Conservation (phyloP, 306 rosid species). For the Quercus agrifolia region DNA sequence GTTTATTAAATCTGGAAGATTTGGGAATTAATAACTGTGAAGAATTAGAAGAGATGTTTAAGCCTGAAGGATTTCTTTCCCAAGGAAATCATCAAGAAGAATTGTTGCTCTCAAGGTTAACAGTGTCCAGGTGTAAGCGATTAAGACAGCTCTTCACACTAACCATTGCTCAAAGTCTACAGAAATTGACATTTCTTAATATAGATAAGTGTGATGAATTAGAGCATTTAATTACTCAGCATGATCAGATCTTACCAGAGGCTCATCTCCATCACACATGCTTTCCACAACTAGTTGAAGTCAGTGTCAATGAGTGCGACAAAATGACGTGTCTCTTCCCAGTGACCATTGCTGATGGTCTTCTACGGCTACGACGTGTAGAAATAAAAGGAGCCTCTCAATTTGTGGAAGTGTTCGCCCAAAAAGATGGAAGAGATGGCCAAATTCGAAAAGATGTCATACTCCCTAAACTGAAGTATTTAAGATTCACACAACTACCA, state of each 20-base stretch:
- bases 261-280: not conserved
- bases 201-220: slow-evolving; percentile 2
- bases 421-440: not conserved
- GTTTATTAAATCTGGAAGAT: too few species aligned
- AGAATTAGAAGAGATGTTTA: too few species aligned
- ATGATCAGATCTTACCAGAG: not conserved
- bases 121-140: too few species aligned
- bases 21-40: too few species aligned
- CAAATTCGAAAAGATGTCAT: not conserved
- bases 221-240: slow-evolving; percentile 6
- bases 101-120: too few species aligned
- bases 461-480: slow-evolving; percentile 16
- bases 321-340: slow-evolving; percentile 7
- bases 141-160: too few species aligned
- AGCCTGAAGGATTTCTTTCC: too few species aligned
- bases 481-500: not conserved
- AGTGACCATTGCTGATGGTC: not conserved
- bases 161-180: slow-evolving; percentile 2
- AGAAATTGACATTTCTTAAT: not conserved
- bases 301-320: not conserved
- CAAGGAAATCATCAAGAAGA: too few species aligned
- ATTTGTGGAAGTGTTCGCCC: not conserved
- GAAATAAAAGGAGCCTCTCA: not conserved
- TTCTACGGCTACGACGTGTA: slow-evolving; percentile 5
- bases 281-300: not conserved